A percentile compares a stretch with the other conserved stretches of the same genome.
Evolutionary conservation across 257 asterid genomes (phyloP).

Genomic region (Solanum medicagineum): DNA sequence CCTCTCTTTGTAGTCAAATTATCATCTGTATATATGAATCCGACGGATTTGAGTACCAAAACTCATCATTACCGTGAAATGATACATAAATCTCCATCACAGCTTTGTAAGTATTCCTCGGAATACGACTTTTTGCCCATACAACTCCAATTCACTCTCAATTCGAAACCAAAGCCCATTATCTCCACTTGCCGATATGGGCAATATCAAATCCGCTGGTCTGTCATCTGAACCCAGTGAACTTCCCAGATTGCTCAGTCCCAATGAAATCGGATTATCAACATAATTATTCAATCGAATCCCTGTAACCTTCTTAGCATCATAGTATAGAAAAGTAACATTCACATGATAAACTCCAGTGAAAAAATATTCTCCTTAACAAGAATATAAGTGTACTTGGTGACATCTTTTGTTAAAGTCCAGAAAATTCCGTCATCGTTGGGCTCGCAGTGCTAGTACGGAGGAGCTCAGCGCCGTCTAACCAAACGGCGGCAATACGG

Average conservation of each 20-base stretch:
- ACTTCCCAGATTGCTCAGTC: background rate
- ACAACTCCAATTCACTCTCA: constrained; percentile 28
- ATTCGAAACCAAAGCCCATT: constrained; percentile 68
- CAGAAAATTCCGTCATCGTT: constrained; percentile 43
- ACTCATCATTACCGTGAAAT: constrained; percentile 70
- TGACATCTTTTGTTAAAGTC: constrained; percentile 61
- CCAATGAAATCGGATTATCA: background rate
- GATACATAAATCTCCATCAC: constrained; percentile 71
- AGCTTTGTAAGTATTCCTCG: constrained; percentile 55
- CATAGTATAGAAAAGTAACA: constrained; percentile 46
- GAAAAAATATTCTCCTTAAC: constrained; percentile 28
- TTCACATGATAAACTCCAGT: constrained; percentile 51
- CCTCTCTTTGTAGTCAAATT: constrained; percentile 31
- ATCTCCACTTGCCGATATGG: constrained; percentile 42
- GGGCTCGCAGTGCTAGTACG: constrained; percentile 94
- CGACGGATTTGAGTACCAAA: constrained; percentile 89
- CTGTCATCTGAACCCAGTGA: constrained; percentile 23
- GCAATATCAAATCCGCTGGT: constrained; percentile 72
- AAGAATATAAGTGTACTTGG: constrained; percentile 55
- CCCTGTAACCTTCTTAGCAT: background rate
- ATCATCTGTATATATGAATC: constrained; percentile 41
- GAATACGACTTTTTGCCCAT: constrained; percentile 33
- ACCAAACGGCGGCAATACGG: constrained; percentile 82
- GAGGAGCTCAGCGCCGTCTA: constrained; percentile 64
- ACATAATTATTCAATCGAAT: background rate